phyloP scores from a whole-genome alignment of 495 filamentous ascomycete species.

The Bathelium albidoporum region DNA sequence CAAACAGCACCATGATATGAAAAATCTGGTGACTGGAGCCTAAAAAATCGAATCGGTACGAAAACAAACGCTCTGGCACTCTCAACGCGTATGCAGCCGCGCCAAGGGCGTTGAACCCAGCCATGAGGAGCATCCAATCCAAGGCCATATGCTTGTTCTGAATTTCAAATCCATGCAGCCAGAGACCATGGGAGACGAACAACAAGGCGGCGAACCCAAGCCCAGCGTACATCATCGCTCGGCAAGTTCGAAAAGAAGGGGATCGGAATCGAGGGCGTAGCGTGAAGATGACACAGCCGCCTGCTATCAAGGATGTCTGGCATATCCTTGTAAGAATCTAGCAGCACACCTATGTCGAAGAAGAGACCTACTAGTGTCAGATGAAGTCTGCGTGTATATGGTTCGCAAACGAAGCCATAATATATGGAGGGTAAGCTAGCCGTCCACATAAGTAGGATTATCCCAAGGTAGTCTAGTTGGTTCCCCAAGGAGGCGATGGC shows the following conservation, averaged over 20 bases:
- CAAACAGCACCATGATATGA: conserved; percentile 40
- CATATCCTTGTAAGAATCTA: background rate
- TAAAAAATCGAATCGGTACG: conserved; percentile 37
- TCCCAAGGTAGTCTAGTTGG: conserved; percentile 43
- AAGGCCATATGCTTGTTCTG: conserved; percentile 37
- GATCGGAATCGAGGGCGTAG: conserved; percentile 30
- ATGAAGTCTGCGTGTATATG: conserved; percentile 29
- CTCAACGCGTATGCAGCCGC: conserved; percentile 35
- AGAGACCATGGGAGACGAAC: conserved; percentile 35
- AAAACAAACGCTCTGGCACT: conserved; percentile 41
- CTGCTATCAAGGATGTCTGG: conserved; percentile 21
- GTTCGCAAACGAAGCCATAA: conserved; percentile 39
- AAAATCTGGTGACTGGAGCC: conserved; percentile 45
- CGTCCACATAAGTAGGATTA: conserved; percentile 45
- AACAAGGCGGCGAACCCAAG: conserved; percentile 37
- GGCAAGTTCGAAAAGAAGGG: conserved; percentile 29
- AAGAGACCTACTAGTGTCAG: conserved; percentile 25
- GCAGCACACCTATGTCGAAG: background rate
- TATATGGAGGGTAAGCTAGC: conserved; percentile 42
- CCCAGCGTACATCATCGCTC: conserved; percentile 34
- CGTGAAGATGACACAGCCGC: conserved; percentile 29
- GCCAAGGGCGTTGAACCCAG: conserved; percentile 33
- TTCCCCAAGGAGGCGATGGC: conserved; percentile 30
- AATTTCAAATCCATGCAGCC: conserved; percentile 29
- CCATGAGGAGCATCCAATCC: conserved; percentile 33